phyloP scores from a whole-genome alignment of 805 yeast genomes.

The Phaffomyces antillensis region DNA sequence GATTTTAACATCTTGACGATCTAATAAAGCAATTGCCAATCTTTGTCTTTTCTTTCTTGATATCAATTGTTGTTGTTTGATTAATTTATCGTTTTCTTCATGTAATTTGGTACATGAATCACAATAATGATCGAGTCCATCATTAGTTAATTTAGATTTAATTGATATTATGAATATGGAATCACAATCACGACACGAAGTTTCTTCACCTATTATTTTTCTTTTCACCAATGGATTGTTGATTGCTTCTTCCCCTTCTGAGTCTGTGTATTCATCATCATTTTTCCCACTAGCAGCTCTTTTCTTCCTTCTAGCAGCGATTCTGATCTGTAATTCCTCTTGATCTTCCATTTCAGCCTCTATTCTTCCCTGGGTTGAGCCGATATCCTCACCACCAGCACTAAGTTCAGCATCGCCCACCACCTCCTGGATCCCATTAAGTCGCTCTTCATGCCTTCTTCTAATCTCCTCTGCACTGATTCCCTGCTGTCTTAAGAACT shows the following conservation, averaged over 20 bases:
- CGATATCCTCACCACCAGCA: background rate
- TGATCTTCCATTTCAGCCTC: slow-evolving; percentile 24
- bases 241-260: slow-evolving; percentile 23
- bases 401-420: slow-evolving; percentile 16
- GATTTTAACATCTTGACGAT: slow-evolving; percentile 52
- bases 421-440: slow-evolving; percentile 20
- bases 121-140: slow-evolving; percentile 60
- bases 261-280: slow-evolving; percentile 32
- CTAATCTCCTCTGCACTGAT: slow-evolving; percentile 77
- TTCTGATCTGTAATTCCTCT: slow-evolving; percentile 27
- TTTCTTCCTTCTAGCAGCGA: slow-evolving; percentile 36
- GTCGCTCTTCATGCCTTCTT: slow-evolving; percentile 32
- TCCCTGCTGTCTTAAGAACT: slow-evolving; percentile 82
- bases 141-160: slow-evolving; percentile 45
- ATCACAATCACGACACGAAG: slow-evolving; percentile 58
- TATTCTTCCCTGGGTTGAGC: slow-evolving; percentile 16
- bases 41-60: slow-evolving; percentile 71
- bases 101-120: slow-evolving; percentile 45
- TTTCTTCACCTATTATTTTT: slow-evolving; percentile 42
- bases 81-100: slow-evolving; percentile 35
- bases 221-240: slow-evolving; percentile 20
- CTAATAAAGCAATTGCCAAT: slow-evolving; percentile 78
- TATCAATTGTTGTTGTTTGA: slow-evolving; percentile 46
- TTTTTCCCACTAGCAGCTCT: slow-evolving; percentile 28
- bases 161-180: slow-evolving; percentile 53